A percentile compares a stretch with the other conserved stretches of the same genome.
These are phyloP conservation scores for Castanea sativa DNA, from an alignment of 306 rosid genomes.

Conservation along the genomic window DNA sequence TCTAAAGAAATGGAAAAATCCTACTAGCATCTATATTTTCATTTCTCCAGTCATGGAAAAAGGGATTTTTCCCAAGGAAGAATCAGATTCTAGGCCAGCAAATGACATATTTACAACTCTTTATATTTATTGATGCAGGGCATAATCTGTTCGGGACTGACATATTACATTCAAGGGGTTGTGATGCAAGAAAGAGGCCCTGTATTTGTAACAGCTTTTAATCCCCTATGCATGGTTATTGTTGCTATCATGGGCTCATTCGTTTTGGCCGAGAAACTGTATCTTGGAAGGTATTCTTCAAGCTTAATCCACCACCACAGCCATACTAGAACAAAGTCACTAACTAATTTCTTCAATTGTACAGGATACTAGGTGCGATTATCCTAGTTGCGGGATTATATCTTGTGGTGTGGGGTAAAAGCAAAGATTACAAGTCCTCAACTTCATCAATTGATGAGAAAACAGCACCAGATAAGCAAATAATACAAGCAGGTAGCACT, in stretches of 20 bases:
- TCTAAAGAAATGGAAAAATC: not conserved
- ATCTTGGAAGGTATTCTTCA: constrained; percentile 67
- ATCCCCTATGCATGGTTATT: constrained; percentile 70
- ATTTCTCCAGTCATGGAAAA: not conserved
- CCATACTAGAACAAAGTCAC: not conserved
- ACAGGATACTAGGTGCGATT: constrained; percentile 69
- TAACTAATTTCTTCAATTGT: constrained; percentile 4
- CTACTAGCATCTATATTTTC: not conserved
- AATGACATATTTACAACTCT: not conserved
- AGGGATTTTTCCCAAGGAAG: not conserved
- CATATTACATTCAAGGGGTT: constrained; percentile 86
- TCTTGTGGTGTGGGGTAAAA: constrained; percentile 85
- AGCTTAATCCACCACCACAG: not conserved
- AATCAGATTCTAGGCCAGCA: not conserved
- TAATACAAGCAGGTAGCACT: not conserved
- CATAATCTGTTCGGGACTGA: constrained; percentile 61
- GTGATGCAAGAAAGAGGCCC: constrained; percentile 85
- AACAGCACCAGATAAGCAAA: constrained; percentile 22
- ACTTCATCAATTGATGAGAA: constrained; percentile 24
- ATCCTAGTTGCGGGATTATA: constrained; percentile 64
- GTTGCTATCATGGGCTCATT: constrained; percentile 77
- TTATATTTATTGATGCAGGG: constrained; percentile 51
- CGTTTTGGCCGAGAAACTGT: constrained; percentile 54
- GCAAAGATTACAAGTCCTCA: constrained; percentile 51
- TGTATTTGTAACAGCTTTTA: constrained; percentile 85